phyloP scores from a whole-genome alignment of 495 filamentous ascomycete species.

The Antarctomyces pellizariae region DNA sequence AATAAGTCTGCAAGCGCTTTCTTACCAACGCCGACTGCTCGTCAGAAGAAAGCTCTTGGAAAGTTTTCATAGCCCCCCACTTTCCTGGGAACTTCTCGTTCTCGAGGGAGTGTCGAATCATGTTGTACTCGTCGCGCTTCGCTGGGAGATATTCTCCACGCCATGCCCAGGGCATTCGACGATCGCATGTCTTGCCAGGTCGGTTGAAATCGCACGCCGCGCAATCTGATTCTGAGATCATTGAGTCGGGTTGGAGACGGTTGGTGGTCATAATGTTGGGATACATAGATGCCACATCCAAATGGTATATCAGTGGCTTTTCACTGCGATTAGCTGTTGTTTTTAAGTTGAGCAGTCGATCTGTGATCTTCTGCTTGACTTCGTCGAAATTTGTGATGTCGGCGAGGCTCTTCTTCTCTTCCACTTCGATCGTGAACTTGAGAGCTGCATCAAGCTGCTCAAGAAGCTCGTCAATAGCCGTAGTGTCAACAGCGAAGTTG shows the following conservation, averaged over 20 bases:
- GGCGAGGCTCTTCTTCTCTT: slow-evolving; percentile 82
- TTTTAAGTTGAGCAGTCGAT: slow-evolving; percentile 50
- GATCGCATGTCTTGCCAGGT: slow-evolving; percentile 91
- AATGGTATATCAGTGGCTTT: slow-evolving; percentile 82
- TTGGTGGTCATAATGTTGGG: slow-evolving; percentile 99
- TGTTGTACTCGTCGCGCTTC: slow-evolving; percentile 95
- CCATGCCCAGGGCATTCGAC: slow-evolving; percentile 92
- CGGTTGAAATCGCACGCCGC: slow-evolving; percentile 97
- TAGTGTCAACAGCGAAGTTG: slow-evolving; percentile 70
- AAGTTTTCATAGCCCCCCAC: slow-evolving; percentile 39
- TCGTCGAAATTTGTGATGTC: slow-evolving; percentile 88
- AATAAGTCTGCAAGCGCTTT: slow-evolving; percentile 78
- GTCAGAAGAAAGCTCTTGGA: slow-evolving; percentile 57
- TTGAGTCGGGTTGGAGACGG: slow-evolving; percentile 87
- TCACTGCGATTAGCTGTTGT: slow-evolving; percentile 61
- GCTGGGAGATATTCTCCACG: slow-evolving; percentile 92
- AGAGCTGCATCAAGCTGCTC: slow-evolving; percentile 74
- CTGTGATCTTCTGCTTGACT: slow-evolving; percentile 61
- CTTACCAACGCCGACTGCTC: slow-evolving; percentile 66
- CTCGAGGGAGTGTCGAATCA: slow-evolving; percentile 82
- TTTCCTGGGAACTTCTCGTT: slow-evolving; percentile 78
- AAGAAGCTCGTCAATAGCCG: slow-evolving; percentile 72
- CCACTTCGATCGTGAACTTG: slow-evolving; percentile 74
- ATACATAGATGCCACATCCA: slow-evolving; percentile 99
- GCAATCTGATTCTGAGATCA: slow-evolving; percentile 90